phyloP scores from a whole-genome alignment of 106 monocot genomes.

The Hemerocallis citrina region DNA sequence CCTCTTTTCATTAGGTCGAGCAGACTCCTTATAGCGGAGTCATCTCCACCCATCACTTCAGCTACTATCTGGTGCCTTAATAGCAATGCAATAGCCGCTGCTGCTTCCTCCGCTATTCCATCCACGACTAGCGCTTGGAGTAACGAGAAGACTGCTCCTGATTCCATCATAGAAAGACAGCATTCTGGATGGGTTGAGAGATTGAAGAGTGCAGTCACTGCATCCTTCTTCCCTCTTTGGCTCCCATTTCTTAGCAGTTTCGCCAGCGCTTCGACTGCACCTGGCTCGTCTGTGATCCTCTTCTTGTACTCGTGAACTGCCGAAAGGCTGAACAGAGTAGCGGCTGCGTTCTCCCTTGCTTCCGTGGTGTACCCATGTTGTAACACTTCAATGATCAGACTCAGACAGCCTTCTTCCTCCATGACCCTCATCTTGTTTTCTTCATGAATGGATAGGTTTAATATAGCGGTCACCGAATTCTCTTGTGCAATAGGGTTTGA shows the following conservation, averaged over 20 bases:
- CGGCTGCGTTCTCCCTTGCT: conserved; percentile 58
- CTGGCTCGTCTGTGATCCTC: conserved; percentile 32
- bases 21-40: conserved; percentile 9
- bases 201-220: conserved; percentile 55
- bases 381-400: conserved; percentile 26
- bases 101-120: conserved; percentile 51
- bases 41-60: conserved; percentile 14
- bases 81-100: conserved; percentile 44
- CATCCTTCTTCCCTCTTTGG: conserved; percentile 52
- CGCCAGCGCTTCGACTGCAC: conserved; percentile 26
- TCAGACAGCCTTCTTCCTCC: conserved; percentile 39
- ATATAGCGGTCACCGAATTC: conserved; percentile 49
- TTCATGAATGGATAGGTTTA: conserved; percentile 53
- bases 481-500: conserved; percentile 26
- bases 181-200: conserved; percentile 35
- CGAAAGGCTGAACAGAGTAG: conserved; percentile 59
- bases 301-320: conserved; percentile 43
- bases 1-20: conserved; percentile 39
- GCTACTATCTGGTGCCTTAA: conserved; percentile 22
- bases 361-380: conserved; percentile 27
- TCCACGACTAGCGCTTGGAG: conserved; percentile 29
- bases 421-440: conserved; percentile 38
- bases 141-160: conserved; percentile 35
- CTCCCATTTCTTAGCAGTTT: conserved; percentile 38
- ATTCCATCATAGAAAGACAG: conserved; percentile 20